A percentile compares a stretch with the other conserved stretches of the same genome.
Conservation (phyloP, 208 protist genomes). For the Leishmania tarentolae region DNA sequence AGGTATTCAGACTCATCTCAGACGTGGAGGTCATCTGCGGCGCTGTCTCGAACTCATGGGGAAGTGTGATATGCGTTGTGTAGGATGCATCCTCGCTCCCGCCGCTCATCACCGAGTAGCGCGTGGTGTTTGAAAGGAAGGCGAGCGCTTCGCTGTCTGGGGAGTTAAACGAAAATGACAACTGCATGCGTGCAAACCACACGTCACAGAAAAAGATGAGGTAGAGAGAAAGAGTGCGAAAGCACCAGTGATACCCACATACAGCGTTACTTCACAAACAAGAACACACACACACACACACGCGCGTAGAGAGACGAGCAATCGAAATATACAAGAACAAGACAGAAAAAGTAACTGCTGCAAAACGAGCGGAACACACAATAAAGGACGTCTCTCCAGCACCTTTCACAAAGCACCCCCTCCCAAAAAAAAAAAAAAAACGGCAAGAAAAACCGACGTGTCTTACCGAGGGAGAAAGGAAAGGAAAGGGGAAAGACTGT, state of each 20-base stretch:
- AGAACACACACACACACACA: background rate
- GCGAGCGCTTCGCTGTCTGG: background rate
- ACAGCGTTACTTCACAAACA: background rate
- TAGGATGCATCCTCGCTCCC: background rate
- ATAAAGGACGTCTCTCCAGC: background rate
- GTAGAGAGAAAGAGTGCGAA: background rate
- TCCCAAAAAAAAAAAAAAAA: background rate
- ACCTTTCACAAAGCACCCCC: background rate
- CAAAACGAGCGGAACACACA: background rate
- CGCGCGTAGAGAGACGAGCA: background rate
- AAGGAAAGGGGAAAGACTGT: background rate
- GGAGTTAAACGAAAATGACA: background rate
- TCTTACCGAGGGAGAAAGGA: background rate
- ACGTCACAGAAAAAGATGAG: background rate
- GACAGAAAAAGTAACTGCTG: background rate
- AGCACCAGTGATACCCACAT: background rate
- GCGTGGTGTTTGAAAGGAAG: background rate
- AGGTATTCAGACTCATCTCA: conserved; percentile 1
- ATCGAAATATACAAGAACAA: background rate
- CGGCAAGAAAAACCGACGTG: background rate
- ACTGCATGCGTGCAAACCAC: background rate
- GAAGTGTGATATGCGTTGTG: conserved; percentile 17
- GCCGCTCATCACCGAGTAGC: background rate
- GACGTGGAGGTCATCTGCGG: conserved; percentile 8
- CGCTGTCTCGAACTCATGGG: conserved; percentile 11